Evolutionary conservation across 768 basidiomycete genomes (phyloP).

Genomic region (Holtermanniella nyarrowii): DNA sequence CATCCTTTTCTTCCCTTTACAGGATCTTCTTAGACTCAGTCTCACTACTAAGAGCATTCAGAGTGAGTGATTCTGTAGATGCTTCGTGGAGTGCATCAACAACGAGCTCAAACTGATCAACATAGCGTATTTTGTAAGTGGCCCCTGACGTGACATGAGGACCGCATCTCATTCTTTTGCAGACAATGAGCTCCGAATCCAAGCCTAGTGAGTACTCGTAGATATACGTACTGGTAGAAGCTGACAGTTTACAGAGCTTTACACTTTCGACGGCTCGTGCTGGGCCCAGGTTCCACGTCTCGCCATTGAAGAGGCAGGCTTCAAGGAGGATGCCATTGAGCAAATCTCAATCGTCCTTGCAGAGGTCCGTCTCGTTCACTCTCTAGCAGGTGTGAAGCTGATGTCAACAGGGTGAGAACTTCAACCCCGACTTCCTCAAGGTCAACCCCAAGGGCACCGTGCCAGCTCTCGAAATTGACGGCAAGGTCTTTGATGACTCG

Average conservation of each 20-base stretch:
- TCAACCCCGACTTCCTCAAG: constrained; percentile 33
- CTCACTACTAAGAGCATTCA: too few relatives aligned
- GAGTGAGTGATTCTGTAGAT: too few relatives aligned
- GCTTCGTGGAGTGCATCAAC: too few relatives aligned
- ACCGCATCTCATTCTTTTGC: too few relatives aligned
- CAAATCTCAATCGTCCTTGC: constrained; percentile 24
- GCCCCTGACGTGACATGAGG: too few relatives aligned
- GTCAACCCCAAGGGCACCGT: constrained; percentile 29
- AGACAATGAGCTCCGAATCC: background rate
- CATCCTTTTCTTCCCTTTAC: too few relatives aligned
- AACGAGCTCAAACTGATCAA: too few relatives aligned
- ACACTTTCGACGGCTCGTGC: constrained; percentile 29
- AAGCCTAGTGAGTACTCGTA: background rate
- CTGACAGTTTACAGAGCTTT: constrained; percentile 15
- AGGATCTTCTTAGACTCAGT: too few relatives aligned
- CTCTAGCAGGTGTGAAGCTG: background rate
- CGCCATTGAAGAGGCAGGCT: constrained; percentile 21
- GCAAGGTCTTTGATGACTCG: constrained; percentile 25
- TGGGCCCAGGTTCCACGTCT: constrained; percentile 36
- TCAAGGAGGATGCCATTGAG: constrained; percentile 20
- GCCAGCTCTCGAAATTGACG: constrained; percentile 26
- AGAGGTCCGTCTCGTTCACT: constrained; percentile 18
- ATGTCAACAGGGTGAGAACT: constrained; percentile 24
- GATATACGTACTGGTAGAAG: background rate
- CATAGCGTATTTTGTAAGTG: too few relatives aligned